Conservation (phyloP, 2,329 filamentous ascomycete genomes). For the Aureobasidium sp. region DNA sequence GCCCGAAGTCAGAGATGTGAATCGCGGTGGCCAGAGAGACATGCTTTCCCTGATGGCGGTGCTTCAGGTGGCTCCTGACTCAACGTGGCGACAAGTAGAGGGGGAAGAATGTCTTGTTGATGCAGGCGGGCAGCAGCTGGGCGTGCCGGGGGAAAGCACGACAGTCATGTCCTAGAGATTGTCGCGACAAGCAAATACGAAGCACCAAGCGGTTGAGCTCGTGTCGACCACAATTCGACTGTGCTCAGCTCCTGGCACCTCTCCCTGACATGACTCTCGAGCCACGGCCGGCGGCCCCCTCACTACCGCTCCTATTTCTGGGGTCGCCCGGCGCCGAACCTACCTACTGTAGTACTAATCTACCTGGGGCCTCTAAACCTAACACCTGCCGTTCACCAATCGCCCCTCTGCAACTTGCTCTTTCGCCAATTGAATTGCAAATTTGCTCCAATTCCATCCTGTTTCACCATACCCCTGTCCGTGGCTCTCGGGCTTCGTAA, state of each 20-base stretch:
- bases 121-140: conserved; percentile 4
- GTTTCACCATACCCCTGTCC: background rate
- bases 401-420: background rate
- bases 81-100: background rate
- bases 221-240: conserved; percentile 4
- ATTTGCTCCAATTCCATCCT: background rate
- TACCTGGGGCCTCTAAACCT: background rate
- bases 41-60: conserved; percentile 11
- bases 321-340: background rate
- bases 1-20: conserved; percentile 14
- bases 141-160: conserved; percentile 1
- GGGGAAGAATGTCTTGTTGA: background rate
- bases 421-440: background rate
- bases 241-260: background rate
- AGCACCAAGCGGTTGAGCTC: conserved; percentile 4
- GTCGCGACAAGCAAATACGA: background rate
- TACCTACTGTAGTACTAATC: background rate
- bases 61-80: conserved; percentile 2
- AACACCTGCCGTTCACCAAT: background rate
- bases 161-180: conserved; percentile 7
- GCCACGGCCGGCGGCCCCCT: background rate
- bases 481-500: background rate
- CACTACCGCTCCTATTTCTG: background rate
- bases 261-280: background rate
- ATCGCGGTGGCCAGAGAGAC: conserved; percentile 21